Percentiles rank a stretch among this genome's conserved stretches.
phyloP scores from a whole-genome alignment of 306 rosid genomes.

The Prunus campanulata region DNA sequence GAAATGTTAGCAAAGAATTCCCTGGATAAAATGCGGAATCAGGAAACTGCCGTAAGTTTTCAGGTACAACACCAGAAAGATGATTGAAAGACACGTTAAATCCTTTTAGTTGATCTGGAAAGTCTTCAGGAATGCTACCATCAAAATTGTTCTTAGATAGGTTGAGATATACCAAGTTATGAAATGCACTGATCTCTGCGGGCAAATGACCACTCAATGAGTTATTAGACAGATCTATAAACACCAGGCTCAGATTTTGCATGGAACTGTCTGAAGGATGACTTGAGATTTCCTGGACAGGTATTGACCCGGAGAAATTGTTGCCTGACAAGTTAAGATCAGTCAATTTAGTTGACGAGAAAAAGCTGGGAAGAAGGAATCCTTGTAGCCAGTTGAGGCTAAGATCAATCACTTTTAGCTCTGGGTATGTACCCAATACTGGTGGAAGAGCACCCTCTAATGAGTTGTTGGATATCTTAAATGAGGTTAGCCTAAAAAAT shows the following conservation, averaged over 20 bases:
- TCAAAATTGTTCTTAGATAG: conserved; percentile 58
- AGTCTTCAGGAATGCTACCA: conserved; percentile 57
- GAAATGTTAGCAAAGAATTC: conserved; percentile 51
- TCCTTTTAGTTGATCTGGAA: conserved; percentile 53
- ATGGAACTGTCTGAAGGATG: conserved; percentile 22
- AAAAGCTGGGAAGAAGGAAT: conserved; percentile 48
- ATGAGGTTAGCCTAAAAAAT: conserved; percentile 55
- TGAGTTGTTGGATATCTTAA: conserved; percentile 60
- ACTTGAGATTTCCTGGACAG: conserved; percentile 29
- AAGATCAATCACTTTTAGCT: conserved; percentile 61
- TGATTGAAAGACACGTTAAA: conserved; percentile 69
- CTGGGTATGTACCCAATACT: conserved; percentile 59
- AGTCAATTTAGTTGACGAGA: conserved; percentile 58
- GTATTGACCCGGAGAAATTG: conserved; percentile 57
- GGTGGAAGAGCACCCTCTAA: conserved; percentile 67
- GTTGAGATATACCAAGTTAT: conserved; percentile 51
- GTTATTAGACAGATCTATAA: conserved; percentile 72
- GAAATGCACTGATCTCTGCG: conserved; percentile 45
- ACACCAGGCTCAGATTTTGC: conserved; percentile 44
- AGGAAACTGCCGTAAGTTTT: conserved; percentile 53
- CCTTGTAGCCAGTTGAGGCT: conserved; percentile 69
- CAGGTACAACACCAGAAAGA: conserved; percentile 64
- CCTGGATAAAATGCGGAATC: conserved; percentile 82
- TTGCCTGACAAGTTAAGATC: conserved; percentile 59
- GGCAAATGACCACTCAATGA: conserved; percentile 60